Percentiles rank a stretch among this genome's conserved stretches.
These are phyloP conservation scores for Cryptococcus wingfieldii DNA, from an alignment of 1,284 basidiomycete genomes.

Conservation along the genomic window DNA sequence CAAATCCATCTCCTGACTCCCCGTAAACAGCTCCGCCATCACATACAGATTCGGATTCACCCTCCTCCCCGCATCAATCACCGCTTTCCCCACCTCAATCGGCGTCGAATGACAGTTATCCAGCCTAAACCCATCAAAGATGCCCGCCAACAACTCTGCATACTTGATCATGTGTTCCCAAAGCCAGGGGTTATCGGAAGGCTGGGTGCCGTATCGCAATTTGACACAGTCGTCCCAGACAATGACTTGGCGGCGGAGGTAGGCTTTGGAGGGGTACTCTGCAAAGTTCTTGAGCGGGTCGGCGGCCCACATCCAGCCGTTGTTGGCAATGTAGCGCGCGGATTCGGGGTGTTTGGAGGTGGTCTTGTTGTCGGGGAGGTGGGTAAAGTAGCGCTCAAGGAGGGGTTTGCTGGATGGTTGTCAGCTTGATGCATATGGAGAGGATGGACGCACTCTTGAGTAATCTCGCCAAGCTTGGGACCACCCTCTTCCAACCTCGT, in stretches of 20 bases:
- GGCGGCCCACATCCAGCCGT: slow-evolving; percentile 98
- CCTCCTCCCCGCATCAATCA: slow-evolving; percentile 86
- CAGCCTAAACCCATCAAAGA: slow-evolving; percentile 92
- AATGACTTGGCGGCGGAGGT: slow-evolving; percentile 91
- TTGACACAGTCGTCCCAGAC: slow-evolving; percentile 98
- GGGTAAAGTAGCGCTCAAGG: slow-evolving; percentile 85
- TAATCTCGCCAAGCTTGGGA: slow-evolving; percentile 78
- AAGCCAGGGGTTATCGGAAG: slow-evolving; percentile 83
- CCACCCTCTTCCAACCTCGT: slow-evolving; percentile 75
- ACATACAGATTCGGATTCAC: slow-evolving; percentile 90
- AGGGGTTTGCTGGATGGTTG: slow-evolving; percentile 61
- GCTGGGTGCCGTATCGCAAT: slow-evolving; percentile 78
- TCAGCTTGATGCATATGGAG: neutral
- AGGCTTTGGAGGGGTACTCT: slow-evolving; percentile 89
- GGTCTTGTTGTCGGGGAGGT: slow-evolving; percentile 57
- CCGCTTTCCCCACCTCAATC: slow-evolving; percentile 80
- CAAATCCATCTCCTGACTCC: slow-evolving; percentile 87
- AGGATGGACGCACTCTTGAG: slow-evolving; percentile 57
- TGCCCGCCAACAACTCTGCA: slow-evolving; percentile 68
- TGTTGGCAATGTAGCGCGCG: slow-evolving; percentile 83
- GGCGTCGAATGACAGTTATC: slow-evolving; percentile 99
- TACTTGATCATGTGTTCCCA: slow-evolving; percentile 93
- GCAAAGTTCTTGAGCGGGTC: slow-evolving; percentile 95
- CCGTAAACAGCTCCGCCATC: slow-evolving; percentile 95
- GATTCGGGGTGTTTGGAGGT: slow-evolving; percentile 61